Evolutionary conservation across 208 protist genomes (phyloP).

Genomic region (Balamuthia mandrillaris): DNA sequence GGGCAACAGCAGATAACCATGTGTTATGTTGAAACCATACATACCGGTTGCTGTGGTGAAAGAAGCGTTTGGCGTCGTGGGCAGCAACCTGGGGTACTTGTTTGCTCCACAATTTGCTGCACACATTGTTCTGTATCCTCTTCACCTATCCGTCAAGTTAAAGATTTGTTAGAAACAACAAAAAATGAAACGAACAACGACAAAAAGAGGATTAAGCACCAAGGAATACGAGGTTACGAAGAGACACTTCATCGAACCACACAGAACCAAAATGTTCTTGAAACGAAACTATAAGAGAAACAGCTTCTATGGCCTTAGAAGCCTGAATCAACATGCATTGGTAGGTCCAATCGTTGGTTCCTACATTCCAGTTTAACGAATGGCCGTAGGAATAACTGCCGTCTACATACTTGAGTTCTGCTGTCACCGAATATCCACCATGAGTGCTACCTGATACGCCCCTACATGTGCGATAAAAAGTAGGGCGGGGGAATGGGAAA

Average conservation of each 20-base stretch:
- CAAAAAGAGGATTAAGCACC: background rate
- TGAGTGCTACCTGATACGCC: background rate
- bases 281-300: background rate
- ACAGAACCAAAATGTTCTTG: background rate
- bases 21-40: no score
- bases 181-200: background rate
- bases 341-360: background rate
- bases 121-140: background rate
- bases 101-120: background rate
- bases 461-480: no score
- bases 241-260: conserved; percentile 1
- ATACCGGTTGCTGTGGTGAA: background rate
- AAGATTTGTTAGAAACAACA: background rate
- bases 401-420: background rate
- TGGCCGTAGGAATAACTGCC: conserved; percentile 14
- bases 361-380: background rate
- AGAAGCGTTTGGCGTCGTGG: background rate
- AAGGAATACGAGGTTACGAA: background rate
- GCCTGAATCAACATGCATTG: background rate
- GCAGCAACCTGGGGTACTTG: background rate
- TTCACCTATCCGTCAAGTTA: background rate
- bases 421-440: background rate
- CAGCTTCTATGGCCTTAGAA: background rate
- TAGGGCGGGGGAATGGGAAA: no score
- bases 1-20: no score